Conservation (phyloP, 805 yeast species). For the Blastobotrys robertii region DNA sequence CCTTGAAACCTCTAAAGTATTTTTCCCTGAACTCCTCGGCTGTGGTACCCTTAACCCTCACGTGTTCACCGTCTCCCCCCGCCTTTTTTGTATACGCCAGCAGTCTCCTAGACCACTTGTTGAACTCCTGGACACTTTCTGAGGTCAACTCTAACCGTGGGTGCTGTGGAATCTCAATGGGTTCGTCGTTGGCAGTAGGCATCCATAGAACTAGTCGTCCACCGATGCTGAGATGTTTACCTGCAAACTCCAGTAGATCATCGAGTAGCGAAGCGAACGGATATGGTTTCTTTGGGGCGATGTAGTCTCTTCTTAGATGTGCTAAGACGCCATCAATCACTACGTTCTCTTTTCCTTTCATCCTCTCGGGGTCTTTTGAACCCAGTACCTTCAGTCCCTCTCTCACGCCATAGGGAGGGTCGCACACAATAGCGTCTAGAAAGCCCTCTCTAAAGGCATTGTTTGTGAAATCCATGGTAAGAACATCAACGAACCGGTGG, state of each 20-base stretch:
- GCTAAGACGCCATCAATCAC: conserved; percentile 77
- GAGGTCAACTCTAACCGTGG: conserved; percentile 57
- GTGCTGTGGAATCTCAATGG: conserved; percentile 68
- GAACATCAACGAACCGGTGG: conserved; percentile 54
- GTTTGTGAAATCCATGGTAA: conserved; percentile 93
- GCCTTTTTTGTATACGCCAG: conserved; percentile 55
- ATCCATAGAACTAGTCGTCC: conserved; percentile 94
- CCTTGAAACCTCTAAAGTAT: conserved; percentile 56
- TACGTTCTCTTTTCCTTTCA: conserved; percentile 61
- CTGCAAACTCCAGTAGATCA: conserved; percentile 67
- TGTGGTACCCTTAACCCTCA: conserved; percentile 39
- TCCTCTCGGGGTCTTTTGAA: conserved; percentile 57
- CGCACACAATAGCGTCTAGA: conserved; percentile 81
- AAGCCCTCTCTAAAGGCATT: conserved; percentile 61
- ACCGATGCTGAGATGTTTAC: conserved; percentile 55
- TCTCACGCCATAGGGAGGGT: conserved; percentile 96
- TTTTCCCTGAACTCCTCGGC: conserved; percentile 62
- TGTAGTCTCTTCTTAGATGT: conserved; percentile 66
- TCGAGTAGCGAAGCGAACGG: conserved; percentile 66
- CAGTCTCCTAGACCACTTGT: conserved; percentile 86
- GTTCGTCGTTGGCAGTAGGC: conserved; percentile 85
- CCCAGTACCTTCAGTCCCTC: conserved; percentile 94
- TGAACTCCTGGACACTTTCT: conserved; percentile 77
- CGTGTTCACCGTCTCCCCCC: conserved; percentile 32
- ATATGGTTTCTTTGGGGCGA: conserved; percentile 89